phyloP scores from a whole-genome alignment of 352 stramenopile species.

The Pythium scleroteichum region DNA sequence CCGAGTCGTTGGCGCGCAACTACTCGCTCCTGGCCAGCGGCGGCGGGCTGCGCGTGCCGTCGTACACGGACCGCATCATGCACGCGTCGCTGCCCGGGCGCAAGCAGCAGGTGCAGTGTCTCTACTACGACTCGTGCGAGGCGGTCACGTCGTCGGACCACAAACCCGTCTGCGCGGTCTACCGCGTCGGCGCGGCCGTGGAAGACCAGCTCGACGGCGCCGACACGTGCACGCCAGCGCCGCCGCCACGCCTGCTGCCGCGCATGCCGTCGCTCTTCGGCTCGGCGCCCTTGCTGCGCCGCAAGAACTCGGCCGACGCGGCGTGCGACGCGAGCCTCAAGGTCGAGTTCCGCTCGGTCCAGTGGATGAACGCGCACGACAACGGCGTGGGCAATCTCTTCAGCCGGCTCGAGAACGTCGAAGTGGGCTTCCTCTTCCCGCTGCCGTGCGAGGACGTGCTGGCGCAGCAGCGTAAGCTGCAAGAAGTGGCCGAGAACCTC shows the following conservation, averaged over 20 bases:
- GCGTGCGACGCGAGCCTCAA: constrained; percentile 61
- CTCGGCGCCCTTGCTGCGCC: constrained; percentile 34
- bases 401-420: constrained; percentile 61
- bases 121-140: constrained; percentile 82
- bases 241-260: constrained; percentile 12
- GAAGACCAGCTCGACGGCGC: constrained; percentile 11
- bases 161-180: constrained; percentile 75
- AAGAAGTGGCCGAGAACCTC: constrained; percentile 73
- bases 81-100: constrained; percentile 70
- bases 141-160: constrained; percentile 76
- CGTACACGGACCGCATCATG: constrained; percentile 90
- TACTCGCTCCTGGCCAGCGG: constrained; percentile 65
- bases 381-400: constrained; percentile 40
- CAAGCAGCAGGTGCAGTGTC: constrained; percentile 51
- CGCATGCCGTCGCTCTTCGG: constrained; percentile 22
- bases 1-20: constrained; percentile 43
- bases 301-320: constrained; percentile 56
- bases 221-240: neutral
- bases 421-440: constrained; percentile 77
- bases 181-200: constrained; percentile 36
- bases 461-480: constrained; percentile 72
- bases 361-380: constrained; percentile 68
- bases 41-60: constrained; percentile 76
- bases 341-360: constrained; percentile 70
- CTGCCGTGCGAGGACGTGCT: constrained; percentile 83